These are phyloP conservation scores for Adansonia gregorii DNA, from an alignment of 441 rosid genomes.

Conservation along the genomic window DNA sequence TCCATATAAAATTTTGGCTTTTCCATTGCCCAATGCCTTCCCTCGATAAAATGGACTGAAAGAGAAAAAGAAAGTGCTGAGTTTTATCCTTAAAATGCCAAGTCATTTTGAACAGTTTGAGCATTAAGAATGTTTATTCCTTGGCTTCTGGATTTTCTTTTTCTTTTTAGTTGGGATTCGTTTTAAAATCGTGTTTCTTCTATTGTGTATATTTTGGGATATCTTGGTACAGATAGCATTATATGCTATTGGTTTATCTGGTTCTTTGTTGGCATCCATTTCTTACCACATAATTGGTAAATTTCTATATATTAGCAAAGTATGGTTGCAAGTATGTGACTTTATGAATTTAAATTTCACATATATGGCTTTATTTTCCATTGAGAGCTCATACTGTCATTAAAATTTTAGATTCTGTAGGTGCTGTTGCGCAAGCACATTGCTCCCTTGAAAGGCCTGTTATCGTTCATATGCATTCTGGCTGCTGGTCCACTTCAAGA, in stretches of 20 bases:
- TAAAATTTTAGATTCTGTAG: slow-evolving; percentile 44
- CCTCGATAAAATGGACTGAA: neutral
- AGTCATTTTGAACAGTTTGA: slow-evolving; percentile 4
- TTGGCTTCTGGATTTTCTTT: neutral
- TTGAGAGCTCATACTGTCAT: slow-evolving; percentile 19
- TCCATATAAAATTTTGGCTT: neutral
- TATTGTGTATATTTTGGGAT: neutral
- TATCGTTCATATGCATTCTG: slow-evolving; percentile 30
- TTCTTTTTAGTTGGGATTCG: neutral
- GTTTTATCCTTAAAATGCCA: neutral
- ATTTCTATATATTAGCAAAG: neutral
- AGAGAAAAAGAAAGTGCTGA: neutral
- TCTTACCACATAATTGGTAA: neutral
- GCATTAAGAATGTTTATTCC: neutral
- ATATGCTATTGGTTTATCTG: neutral
- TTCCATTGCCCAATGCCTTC: neutral
- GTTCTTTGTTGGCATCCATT: neutral
- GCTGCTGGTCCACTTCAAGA: slow-evolving; percentile 39
- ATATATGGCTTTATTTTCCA: neutral
- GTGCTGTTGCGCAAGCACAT: slow-evolving; percentile 36
- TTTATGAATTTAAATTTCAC: neutral
- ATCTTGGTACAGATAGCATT: neutral
- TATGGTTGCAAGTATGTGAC: neutral
- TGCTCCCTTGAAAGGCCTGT: slow-evolving; percentile 35
- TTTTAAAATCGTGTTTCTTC: neutral